These are phyloP conservation scores for Trichoderma sp. DNA, from an alignment of 2,329 filamentous ascomycete genomes.

Conservation along the genomic window DNA sequence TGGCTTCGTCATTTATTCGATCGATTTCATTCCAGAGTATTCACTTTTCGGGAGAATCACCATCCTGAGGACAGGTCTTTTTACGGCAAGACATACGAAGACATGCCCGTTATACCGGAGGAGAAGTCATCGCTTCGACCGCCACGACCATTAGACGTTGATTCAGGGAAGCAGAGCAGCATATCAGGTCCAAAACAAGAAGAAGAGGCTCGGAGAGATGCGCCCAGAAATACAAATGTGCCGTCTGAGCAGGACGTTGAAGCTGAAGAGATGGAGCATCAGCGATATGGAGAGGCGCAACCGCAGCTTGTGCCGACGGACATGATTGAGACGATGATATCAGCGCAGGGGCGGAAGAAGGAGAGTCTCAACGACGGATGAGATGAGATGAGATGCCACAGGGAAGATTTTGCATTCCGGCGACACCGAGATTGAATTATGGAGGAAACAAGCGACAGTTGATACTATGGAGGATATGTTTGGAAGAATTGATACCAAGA, in stretches of 20 bases:
- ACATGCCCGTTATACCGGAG: neutral
- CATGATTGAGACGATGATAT: slow-evolving; percentile 19
- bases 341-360: neutral
- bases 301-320: slow-evolving; percentile 24
- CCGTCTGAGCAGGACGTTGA: neutral
- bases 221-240: neutral
- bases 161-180: neutral
- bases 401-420: neutral
- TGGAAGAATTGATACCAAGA: neutral
- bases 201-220: neutral
- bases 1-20: slow-evolving; percentile 14
- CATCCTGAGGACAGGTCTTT: neutral
- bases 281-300: slow-evolving; percentile 23
- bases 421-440: neutral
- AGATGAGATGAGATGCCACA: neutral
- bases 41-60: neutral
- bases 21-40: slow-evolving; percentile 3
- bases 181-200: neutral
- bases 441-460: neutral
- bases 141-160: neutral
- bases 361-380: neutral
- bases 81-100: neutral
- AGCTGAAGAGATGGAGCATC: slow-evolving; percentile 13
- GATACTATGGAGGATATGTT: neutral
- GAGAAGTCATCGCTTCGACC: slow-evolving; percentile 10